Base-by-base conservation (phyloP, 1,284 basidiomycete genomes). In the Papiliotrema laurentii region DNA sequence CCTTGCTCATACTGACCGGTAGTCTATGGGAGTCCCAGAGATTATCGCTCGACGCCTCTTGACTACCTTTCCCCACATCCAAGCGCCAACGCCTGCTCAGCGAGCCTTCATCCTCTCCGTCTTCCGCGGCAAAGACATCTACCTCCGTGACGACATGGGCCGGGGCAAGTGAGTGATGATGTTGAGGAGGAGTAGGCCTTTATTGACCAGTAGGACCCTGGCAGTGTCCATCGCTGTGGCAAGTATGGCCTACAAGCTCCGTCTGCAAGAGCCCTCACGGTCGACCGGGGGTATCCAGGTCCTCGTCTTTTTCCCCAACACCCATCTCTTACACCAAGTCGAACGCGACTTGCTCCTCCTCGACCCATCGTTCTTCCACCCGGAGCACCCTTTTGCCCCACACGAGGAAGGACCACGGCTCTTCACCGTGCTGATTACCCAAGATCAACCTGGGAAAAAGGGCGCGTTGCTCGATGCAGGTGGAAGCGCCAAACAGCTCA, bases 131-230 rank as follows among this genome's bases (percentile, higher is more conserved):
- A 59, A 55, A 14, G 66, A 66, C 43, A 54, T 68, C 4, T 65
- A 54, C 38, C 34, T 65, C 25, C 56, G 55, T 21, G 66, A 68
- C 49, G 45, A 56, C 28, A 68, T 64, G 61, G 66, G 66, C 3
- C 57, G 63, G 6, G 66, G 66, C 27, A 68, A 68, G 65, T 67
- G 54, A 58, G 64, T 56, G 2, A 7, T 13, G 11, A 22, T n/a
- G 4, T 16, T 21, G 14, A 9, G 14, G 13, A 5, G 22, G 14
- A 21, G 10, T 21, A 28, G 11, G 30, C 19, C 11, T 11, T 30
- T 24, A 38, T 25, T 22, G 19, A 27, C 39, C 4, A 5, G 16
- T 38, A 60, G 59, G 37, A 62, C 60, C 4, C 49, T 63, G 14
- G 55, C 55, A 0, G 34, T 66, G 13, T 58, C 60, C 2, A 43